Evolutionary conservation across 2,329 filamentous ascomycete genomes (phyloP), one percentile per base, ranked within the genome.

Genomic region (Fusarium neocosmosporiellum): DNA sequence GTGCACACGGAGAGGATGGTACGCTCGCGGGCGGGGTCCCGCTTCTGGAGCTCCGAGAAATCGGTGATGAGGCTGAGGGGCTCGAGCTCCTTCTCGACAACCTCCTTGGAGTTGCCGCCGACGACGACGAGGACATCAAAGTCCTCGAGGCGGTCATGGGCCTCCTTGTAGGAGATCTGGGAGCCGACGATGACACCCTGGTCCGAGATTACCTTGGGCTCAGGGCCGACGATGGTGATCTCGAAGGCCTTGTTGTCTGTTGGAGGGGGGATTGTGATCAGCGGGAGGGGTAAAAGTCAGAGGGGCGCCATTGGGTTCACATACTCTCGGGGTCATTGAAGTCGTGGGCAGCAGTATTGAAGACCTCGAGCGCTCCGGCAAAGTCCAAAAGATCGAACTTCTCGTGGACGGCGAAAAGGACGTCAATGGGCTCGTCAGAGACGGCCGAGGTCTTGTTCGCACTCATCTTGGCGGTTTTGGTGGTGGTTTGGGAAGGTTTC

Each of bases 1-100:
- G 93, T 94, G 86, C 93, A 95, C 81, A 97, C 86, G 75, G 93
- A 93, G 75, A 96, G 85, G 78, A 96, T 86, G 58, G 94, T 95
- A 76, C 94, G 93, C 86, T 97, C 94, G 78, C 92, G 92, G 78
- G 87, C 87, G 14, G 94, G 92, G 77, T 95, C 93, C 78, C 90
- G 90, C 86, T 94, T 91, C 85, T 96, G 94, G 66, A 96, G 86
- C 80, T 95, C 92, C 72, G 92, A 89, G 83, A 92, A 96, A 78
- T 92, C 91, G 76, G 88, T 88, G 86, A 96, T 94, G 80, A 96
- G 86, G 71, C 86, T 84, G 70, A 95, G 86, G 27, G 92, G 93
- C 81, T 94, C 89, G 60, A 86, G 82, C 79, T 93, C 92, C 78
- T 87, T 83, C 83, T 93, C 90, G 79, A 95, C 83, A 71, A 94